Percentiles rank a stretch among this genome's conserved stretches.
Conservation (phyloP, 768 basidiomycete species). For the Amanita thiersii region DNA sequence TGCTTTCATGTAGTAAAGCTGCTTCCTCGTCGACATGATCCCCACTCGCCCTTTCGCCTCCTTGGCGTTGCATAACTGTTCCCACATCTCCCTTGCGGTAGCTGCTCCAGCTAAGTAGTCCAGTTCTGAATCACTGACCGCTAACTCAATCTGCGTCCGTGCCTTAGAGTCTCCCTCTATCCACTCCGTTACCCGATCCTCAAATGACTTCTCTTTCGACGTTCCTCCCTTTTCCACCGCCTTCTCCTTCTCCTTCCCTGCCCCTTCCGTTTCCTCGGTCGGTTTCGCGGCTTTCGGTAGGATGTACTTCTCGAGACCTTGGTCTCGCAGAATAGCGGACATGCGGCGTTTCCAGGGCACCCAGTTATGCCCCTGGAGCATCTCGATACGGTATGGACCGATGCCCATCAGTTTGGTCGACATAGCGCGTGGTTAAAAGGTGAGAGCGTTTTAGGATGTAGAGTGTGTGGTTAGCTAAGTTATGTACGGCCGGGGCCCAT, state of each 20-base stretch:
- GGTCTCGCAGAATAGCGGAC: conserved; percentile 19
- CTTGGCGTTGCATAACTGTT: conserved; percentile 18
- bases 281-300: conserved; percentile 10
- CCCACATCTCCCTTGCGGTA: conserved; percentile 18
- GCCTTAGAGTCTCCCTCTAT: conserved; percentile 15
- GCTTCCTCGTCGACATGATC: conserved; percentile 14
- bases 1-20: conserved; percentile 15
- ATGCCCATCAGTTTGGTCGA: too few species aligned
- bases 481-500: too few species aligned
- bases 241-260: conserved; percentile 2
- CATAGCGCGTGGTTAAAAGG: too few species aligned
- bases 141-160: conserved; percentile 15
- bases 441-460: too few species aligned
- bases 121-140: conserved; percentile 17
- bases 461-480: too few species aligned
- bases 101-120: conserved; percentile 17
- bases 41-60: conserved; percentile 18
- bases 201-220: not conserved
- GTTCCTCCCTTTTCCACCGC: not conserved
- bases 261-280: conserved; percentile 9
- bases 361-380: conserved; percentile 20
- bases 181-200: conserved; percentile 9
- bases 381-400: conserved; percentile 15
- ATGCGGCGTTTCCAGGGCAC: conserved; percentile 20
- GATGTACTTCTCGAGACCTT: conserved; percentile 15